Percentiles rank a stretch among this genome's conserved stretches.
Conservation (phyloP, 2,329 filamentous ascomycete genomes). For the Lizonia empirigonia region DNA sequence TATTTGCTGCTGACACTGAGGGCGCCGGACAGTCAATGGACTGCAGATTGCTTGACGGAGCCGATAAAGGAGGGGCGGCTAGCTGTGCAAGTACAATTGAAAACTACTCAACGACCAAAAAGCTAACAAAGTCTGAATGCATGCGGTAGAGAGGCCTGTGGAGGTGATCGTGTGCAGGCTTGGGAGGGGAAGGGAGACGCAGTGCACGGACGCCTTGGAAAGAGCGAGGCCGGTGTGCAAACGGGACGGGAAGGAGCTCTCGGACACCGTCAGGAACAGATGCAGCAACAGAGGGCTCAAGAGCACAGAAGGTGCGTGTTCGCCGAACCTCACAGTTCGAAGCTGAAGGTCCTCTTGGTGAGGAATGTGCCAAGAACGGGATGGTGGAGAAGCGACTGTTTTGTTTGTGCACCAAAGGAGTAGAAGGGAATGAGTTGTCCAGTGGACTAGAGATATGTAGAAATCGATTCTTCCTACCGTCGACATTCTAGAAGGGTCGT, state of each 20-base stretch:
- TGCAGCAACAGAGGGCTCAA: conserved; percentile 17
- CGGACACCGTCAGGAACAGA: conserved; percentile 20
- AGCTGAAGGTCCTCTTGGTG: conserved; percentile 1
- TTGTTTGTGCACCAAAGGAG: conserved; percentile 14
- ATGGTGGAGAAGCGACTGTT: conserved; percentile 8
- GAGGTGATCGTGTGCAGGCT: conserved; percentile 14
- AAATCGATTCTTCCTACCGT: conserved; percentile 7
- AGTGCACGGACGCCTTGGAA: conserved; percentile 31
- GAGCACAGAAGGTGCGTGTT: conserved; percentile 18
- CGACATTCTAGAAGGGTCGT: conserved; percentile 2
- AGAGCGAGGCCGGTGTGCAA: conserved; percentile 27
- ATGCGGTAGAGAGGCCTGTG: conserved; percentile 21
- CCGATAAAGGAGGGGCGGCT: conserved; percentile 40
- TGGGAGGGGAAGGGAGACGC: conserved; percentile 14
- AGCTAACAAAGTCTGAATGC: conserved; percentile 42
- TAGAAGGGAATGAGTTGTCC: conserved; percentile 19
- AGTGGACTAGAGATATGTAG: conserved; percentile 10
- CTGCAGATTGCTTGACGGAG: conserved; percentile 25
- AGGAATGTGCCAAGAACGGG: conserved; percentile 20
- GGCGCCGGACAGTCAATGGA: conserved; percentile 20
- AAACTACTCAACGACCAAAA: conserved; percentile 37
- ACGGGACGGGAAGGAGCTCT: conserved; percentile 30
- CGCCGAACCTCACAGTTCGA: background rate
- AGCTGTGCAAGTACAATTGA: conserved; percentile 34
- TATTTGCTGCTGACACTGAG: conserved; percentile 32